A percentile compares a stretch with the other conserved stretches of the same genome.
Conservation (phyloP, 441 rosid species). For the Adansonia rubrostipa region DNA sequence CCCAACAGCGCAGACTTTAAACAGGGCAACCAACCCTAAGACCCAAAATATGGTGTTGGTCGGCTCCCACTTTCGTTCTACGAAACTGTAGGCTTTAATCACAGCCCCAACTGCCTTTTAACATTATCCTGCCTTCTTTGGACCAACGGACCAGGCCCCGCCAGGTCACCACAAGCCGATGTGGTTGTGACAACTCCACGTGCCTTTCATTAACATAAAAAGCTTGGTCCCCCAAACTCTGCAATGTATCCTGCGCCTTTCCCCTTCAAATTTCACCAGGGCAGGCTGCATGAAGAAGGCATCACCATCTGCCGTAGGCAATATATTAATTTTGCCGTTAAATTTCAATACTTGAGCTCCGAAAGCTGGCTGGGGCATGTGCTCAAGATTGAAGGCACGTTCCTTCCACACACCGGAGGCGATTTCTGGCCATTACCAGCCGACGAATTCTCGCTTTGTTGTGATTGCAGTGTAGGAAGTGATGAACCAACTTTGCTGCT, state of each 20-base stretch:
- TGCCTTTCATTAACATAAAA: not conserved
- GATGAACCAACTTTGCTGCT: slow-evolving; percentile 39
- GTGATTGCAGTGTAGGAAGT: slow-evolving; percentile 32
- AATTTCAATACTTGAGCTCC: slow-evolving; percentile 47
- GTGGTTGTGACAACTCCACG: not conserved
- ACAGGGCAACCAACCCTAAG: slow-evolving; percentile 6
- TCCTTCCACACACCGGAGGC: slow-evolving; percentile 62
- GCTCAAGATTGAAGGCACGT: slow-evolving; percentile 48
- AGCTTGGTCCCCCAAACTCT: not conserved
- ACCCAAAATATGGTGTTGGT: not conserved
- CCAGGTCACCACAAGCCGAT: not conserved
- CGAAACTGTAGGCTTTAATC: not conserved
- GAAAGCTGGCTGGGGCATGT: slow-evolving; percentile 53
- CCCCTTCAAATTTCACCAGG: not conserved
- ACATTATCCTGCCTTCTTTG: not conserved
- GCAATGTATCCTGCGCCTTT: not conserved
- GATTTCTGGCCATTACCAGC: slow-evolving; percentile 46
- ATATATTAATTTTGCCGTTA: not conserved
- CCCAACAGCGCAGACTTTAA: not conserved
- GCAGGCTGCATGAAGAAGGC: not conserved
- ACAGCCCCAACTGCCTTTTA: not conserved
- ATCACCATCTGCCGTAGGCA: not conserved
- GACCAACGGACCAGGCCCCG: not conserved
- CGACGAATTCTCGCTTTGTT: slow-evolving; percentile 39
- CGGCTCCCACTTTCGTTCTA: slow-evolving; percentile 10